Evolutionary conservation across 73 alveolate genomes (phyloP).

Genomic region (Paramecium sexaurelia): DNA sequence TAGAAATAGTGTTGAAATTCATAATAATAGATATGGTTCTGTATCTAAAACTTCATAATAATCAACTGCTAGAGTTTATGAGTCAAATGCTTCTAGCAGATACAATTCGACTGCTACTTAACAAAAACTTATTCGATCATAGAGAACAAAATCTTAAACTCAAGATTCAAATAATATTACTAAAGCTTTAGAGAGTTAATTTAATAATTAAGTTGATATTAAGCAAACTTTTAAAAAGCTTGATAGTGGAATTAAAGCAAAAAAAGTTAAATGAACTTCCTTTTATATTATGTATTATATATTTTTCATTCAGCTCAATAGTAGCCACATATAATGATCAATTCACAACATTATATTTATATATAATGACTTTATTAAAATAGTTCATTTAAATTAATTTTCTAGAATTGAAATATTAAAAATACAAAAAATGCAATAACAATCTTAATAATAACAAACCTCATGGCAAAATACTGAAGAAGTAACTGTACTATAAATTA

Average conservation of each 20-base stretch:
- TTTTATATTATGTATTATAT: not conserved
- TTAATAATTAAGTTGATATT: not conserved
- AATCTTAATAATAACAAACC: not conserved
- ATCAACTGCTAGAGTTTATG: constrained; percentile 2
- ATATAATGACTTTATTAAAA: too few relatives aligned
- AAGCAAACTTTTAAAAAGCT: not conserved
- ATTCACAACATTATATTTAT: too few relatives aligned
- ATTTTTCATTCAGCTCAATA: too few relatives aligned
- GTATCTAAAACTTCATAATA: not conserved
- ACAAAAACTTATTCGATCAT: constrained; percentile 22
- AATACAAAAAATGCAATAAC: not conserved
- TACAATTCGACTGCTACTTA: constrained; percentile 33
- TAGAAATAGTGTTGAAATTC: constrained; percentile 41
- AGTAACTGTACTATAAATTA: constrained; percentile 21
- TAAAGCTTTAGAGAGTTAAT: constrained; percentile 33
- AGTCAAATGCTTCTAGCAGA: not conserved
- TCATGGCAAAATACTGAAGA: not conserved
- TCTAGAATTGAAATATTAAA: not conserved
- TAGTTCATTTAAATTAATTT: not conserved
- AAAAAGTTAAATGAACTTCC: constrained; percentile 1
- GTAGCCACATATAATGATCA: too few relatives aligned
- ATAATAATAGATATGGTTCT: constrained; percentile 31
- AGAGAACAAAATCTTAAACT: constrained; percentile 30
- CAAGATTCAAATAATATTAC: constrained; percentile 38
- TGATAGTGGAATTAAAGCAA: not conserved